A percentile compares a stretch with the other conserved stretches of the same genome.
These are phyloP conservation scores for Hirschfeldia incana DNA, from an alignment of 345 rosid genomes.

Conservation along the genomic window DNA sequence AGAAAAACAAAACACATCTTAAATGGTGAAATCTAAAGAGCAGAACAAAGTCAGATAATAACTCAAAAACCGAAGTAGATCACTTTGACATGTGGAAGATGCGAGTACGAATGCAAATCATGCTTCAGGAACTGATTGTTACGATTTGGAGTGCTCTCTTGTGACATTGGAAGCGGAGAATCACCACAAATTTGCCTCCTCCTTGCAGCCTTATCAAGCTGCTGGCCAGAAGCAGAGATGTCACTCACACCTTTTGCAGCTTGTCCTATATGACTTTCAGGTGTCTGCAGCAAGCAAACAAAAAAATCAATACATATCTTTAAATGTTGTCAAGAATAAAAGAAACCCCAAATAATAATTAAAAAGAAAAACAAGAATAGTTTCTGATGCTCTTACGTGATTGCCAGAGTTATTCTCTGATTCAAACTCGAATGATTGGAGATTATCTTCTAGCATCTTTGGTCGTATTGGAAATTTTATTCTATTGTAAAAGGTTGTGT, in stretches of 20 bases:
- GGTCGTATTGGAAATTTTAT: slow-evolving; percentile 24
- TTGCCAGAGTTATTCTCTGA: slow-evolving; percentile 33
- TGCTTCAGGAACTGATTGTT: slow-evolving; percentile 7
- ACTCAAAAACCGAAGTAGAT: background rate
- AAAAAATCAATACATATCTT: no score
- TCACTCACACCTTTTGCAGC: background rate
- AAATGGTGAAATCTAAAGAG: background rate
- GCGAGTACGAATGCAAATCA: background rate
- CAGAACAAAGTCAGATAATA: background rate
- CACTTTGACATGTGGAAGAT: background rate
- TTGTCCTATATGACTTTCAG: slow-evolving; percentile 19
- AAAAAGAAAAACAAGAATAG: no score
- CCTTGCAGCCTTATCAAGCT: slow-evolving; percentile 10
- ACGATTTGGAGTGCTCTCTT: slow-evolving; percentile 13
- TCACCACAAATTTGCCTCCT: slow-evolving; percentile 12
- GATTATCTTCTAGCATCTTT: slow-evolving; percentile 40
- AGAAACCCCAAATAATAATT: no score
- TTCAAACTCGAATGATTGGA: slow-evolving; percentile 43
- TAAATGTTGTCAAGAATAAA: no score
- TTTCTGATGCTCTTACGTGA: slow-evolving; percentile 20
- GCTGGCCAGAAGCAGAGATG: slow-evolving; percentile 1
- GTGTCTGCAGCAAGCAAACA: slow-evolving; percentile 6
- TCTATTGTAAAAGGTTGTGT: background rate
- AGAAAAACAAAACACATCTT: background rate
- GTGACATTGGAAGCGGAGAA: slow-evolving; percentile 21